Conservation (phyloP, 441 rosid species). For the Mallotus japonicus region DNA sequence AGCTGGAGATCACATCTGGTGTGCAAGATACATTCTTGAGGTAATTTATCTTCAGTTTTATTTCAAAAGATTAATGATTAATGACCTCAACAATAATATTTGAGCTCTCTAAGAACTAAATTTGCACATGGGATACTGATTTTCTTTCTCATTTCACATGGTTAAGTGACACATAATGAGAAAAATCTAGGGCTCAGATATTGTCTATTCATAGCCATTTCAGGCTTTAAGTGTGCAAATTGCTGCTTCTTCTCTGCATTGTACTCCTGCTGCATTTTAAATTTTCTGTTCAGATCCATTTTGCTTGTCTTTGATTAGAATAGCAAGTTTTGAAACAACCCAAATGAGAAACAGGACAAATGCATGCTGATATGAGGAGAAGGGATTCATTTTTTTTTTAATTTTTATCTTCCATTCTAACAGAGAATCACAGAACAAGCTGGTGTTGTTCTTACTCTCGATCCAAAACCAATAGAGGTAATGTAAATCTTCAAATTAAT, state of each 20-base stretch:
- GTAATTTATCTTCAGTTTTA: slow-evolving; percentile 33
- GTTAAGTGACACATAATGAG: not conserved
- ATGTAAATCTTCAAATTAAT: not conserved
- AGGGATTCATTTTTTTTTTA: not conserved
- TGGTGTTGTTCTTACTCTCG: slow-evolving; percentile 87
- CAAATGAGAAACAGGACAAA: not conserved
- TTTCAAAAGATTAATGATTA: not conserved
- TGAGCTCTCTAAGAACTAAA: not conserved
- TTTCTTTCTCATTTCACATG: not conserved
- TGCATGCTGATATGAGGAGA: not conserved
- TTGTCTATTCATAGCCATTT: not conserved
- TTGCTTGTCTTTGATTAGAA: not conserved
- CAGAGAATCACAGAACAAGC: slow-evolving; percentile 99
- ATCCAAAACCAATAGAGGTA: slow-evolving; percentile 93
- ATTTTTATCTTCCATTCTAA: slow-evolving; percentile 22
- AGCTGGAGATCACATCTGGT: slow-evolving; percentile 91
- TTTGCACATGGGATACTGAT: not conserved
- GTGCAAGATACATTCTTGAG: slow-evolving; percentile 96
- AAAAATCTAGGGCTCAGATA: not conserved
- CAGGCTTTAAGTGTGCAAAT: not conserved
- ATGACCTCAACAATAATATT: not conserved
- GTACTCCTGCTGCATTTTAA: slow-evolving; percentile 10
- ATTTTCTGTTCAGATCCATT: not conserved
- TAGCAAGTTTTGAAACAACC: not conserved
- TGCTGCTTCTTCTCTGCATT: not conserved